phyloP scores from a whole-genome alignment of 2,329 filamentous ascomycete species.

The Penicillium vulpinum region DNA sequence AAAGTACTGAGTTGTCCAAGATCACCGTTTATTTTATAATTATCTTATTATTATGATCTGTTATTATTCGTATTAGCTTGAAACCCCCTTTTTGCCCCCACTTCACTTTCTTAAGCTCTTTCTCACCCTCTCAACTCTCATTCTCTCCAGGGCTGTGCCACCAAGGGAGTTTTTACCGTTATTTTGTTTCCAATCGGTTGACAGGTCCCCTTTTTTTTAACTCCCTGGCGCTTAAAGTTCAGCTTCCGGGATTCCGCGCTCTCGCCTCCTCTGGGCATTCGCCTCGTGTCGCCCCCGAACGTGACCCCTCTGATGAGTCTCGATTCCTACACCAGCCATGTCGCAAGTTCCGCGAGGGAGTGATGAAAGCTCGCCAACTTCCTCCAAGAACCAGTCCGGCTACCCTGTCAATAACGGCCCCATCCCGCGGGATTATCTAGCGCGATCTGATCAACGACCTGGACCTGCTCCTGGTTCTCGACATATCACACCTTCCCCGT shows the following conservation, averaged over 20 bases:
- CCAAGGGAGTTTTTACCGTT: not conserved
- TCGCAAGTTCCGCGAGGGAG: conserved; percentile 35
- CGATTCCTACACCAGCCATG: conserved; percentile 31
- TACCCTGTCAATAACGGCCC: conserved; percentile 28
- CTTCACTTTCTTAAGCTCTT: conserved; percentile 1
- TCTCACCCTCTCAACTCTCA: not conserved
- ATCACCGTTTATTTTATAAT: not conserved
- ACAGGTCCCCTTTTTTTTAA: conserved; percentile 14
- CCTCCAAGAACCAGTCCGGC: conserved; percentile 14
- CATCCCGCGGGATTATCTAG: conserved; percentile 39
- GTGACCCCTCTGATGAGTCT: conserved; percentile 22
- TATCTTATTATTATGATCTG: not conserved
- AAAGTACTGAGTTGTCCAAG: not conserved
- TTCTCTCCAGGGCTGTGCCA: not conserved
- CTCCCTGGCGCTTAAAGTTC: conserved; percentile 14
- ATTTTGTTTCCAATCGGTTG: conserved; percentile 7
- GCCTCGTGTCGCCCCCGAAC: conserved; percentile 16
- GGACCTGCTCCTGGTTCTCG: conserved; percentile 24
- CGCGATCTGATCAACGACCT: conserved; percentile 30
- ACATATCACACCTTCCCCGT: conserved; percentile 32
- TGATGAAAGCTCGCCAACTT: conserved; percentile 23
- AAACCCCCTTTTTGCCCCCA: conserved; percentile 5
- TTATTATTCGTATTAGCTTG: not conserved
- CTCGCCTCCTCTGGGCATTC: conserved; percentile 8
- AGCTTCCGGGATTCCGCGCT: conserved; percentile 21